Evolutionary conservation across 352 stramenopile species (phyloP).

Genomic region (Phytophthora ohioensis): DNA sequence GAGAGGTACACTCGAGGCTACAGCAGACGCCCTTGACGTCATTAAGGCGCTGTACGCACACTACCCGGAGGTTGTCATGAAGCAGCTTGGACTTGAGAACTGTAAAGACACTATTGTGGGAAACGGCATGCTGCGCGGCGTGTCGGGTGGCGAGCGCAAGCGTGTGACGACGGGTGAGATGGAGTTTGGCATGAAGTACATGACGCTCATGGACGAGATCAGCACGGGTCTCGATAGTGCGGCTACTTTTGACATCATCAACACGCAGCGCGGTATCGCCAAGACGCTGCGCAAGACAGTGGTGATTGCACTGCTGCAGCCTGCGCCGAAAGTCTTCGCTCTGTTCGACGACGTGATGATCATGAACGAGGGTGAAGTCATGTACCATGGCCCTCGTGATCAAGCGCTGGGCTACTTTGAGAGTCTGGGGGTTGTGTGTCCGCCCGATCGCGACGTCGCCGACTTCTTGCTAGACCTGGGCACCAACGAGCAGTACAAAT

Average conservation of each 20-base stretch:
- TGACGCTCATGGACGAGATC: constrained; percentile 93
- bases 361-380: constrained; percentile 30
- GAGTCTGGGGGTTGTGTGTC: constrained; percentile 35
- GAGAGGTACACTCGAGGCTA: constrained; percentile 14
- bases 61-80: constrained; percentile 43
- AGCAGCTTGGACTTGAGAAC: constrained; percentile 55
- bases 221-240: constrained; percentile 90
- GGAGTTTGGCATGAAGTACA: constrained; percentile 74
- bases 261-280: constrained; percentile 36
- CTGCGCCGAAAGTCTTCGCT: constrained; percentile 56
- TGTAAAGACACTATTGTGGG: constrained; percentile 67
- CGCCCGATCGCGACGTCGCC: constrained; percentile 41
- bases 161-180: constrained; percentile 72
- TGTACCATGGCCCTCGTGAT: constrained; percentile 44
- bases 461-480: constrained; percentile 56
- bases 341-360: constrained; percentile 30
- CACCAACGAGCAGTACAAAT: constrained; percentile 43
- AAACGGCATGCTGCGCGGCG: constrained; percentile 57
- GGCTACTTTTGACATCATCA: constrained; percentile 55
- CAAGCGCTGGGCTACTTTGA: constrained; percentile 55
- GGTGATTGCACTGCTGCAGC: constrained; percentile 79
- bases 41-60: constrained; percentile 20
- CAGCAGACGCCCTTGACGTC: too few relatives aligned
- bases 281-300: constrained; percentile 37
- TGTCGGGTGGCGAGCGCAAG: constrained; percentile 62